Percentiles rank a stretch among this genome's conserved stretches.
These are phyloP conservation scores for Cordyceps tenuipes DNA, from an alignment of 2,329 filamentous ascomycete genomes.

Conservation along the genomic window DNA sequence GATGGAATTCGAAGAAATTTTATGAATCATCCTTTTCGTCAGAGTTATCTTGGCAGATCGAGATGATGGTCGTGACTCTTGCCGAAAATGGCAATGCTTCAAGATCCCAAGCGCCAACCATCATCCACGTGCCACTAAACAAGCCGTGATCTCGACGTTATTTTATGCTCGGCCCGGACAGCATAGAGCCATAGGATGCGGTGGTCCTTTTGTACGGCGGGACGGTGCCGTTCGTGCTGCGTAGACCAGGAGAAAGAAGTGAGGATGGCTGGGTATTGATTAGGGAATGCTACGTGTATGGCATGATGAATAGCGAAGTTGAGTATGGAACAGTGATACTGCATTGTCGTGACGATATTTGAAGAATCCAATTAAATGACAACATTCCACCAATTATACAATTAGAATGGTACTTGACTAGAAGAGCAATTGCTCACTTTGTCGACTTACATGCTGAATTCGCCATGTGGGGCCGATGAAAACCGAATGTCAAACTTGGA, in stretches of 20 bases:
- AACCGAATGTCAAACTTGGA: neutral
- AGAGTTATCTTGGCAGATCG: neutral
- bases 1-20: no score
- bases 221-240: conserved; percentile 24
- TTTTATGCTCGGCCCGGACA: conserved; percentile 26
- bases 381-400: neutral
- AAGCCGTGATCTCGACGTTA: conserved; percentile 12
- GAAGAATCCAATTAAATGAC: neutral
- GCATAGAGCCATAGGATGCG: conserved; percentile 22
- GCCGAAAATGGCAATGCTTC: neutral
- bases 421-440: neutral
- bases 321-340: neutral
- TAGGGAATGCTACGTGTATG: conserved; percentile 30
- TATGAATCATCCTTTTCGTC: neutral
- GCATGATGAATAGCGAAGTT: conserved; percentile 28
- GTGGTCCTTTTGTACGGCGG: conserved; percentile 27
- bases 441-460: conserved; percentile 3
- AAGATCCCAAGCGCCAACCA: neutral
- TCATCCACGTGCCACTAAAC: neutral
- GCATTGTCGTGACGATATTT: neutral
- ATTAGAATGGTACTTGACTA: neutral
- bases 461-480: neutral
- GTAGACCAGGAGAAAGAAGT: conserved; percentile 9
- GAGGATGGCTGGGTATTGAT: conserved; percentile 21
- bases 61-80: neutral